Conservation (phyloP, 768 basidiomycete species). For the Mycena amicta region DNA sequence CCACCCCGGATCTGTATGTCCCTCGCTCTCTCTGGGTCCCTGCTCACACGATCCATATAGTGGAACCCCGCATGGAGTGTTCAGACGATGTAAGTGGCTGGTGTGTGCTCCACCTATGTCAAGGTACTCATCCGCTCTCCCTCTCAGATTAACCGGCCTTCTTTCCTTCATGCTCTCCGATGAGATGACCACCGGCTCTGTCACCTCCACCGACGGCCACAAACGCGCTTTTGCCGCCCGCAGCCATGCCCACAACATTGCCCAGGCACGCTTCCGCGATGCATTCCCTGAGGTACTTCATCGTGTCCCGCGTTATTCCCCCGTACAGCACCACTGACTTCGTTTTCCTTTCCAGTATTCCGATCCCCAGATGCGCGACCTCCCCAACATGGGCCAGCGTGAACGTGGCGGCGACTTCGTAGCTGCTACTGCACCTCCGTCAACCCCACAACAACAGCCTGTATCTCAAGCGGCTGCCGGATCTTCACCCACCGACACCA, state of each 20-base stretch:
- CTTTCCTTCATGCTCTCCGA: constrained; percentile 94
- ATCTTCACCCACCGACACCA: constrained; percentile 24
- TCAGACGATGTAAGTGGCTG: constrained; percentile 77
- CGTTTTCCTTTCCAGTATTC: constrained; percentile 58
- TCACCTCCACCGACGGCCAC: constrained; percentile 77
- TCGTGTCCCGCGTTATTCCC: constrained; percentile 12
- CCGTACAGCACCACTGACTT: constrained; percentile 13
- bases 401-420: constrained; percentile 52
- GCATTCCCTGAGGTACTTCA: constrained; percentile 78
- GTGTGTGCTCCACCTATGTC: constrained; percentile 1
- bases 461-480: constrained; percentile 8
- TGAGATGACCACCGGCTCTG: constrained; percentile 95
- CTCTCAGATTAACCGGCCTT: constrained; percentile 83
- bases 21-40: not conserved
- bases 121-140: constrained; percentile 2
- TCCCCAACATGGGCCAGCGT: constrained; percentile 93
- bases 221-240: constrained; percentile 75
- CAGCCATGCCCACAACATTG: constrained; percentile 86
- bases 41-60: constrained; percentile 36
- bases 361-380: constrained; percentile 59
- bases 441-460: constrained; percentile 14
- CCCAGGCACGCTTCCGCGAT: constrained; percentile 79
- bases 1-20: constrained; percentile 82
- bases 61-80: constrained; percentile 98
- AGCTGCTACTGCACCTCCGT: constrained; percentile 25